Evolutionary conservation across 805 yeast species (phyloP), one percentile per base, ranked within the genome.

Genomic region (Kuraishia cidri): DNA sequence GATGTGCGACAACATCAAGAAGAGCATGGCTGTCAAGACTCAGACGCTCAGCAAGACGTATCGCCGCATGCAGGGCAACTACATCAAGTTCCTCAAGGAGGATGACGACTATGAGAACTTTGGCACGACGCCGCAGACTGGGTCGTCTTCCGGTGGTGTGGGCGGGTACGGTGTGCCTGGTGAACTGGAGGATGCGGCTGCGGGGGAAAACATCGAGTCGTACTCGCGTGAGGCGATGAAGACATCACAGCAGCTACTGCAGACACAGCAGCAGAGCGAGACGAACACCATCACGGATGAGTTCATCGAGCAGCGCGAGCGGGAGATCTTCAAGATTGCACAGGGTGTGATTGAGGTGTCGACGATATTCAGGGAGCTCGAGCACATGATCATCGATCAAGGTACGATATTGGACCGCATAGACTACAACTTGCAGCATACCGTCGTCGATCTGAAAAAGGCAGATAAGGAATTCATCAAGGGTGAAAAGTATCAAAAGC

Each of bases 271-370:
- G 32, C 64, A 50, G 36, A 49, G 56, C 26, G 58, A 54, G 24
- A 54, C 51, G 26, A 42, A 46, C 16, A 50, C 54, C 11, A 45
- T 65, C 5, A 56, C 62, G 24, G 69, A 64, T 37, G 55, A 57
- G 17, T 55, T 58, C 34, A 54, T 83, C 24, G 69, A 74, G 35
- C 85, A 82, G 44, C 66, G 98, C 34, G 98, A 92, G 48, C 72
- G 77, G 33, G 98, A 90, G 48, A 92, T 92, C 33, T 81, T 82
- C 21, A 82, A 81, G 43, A 69, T 92, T 34, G 97, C 98, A 4
- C 85, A 84, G 64, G 95, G 97, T 32, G 94, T 92, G 29, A 62
- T 90, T 26, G 99, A 92, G 52, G 84, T 92, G 1, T 82, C 94
- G 20, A 85, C 90, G 2, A 90, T 92, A 29, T 92, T 92, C 62